Base-by-base conservation (phyloP, 192 early-diverging fungal species). In the Rhizoclosmatium globosum region DNA sequence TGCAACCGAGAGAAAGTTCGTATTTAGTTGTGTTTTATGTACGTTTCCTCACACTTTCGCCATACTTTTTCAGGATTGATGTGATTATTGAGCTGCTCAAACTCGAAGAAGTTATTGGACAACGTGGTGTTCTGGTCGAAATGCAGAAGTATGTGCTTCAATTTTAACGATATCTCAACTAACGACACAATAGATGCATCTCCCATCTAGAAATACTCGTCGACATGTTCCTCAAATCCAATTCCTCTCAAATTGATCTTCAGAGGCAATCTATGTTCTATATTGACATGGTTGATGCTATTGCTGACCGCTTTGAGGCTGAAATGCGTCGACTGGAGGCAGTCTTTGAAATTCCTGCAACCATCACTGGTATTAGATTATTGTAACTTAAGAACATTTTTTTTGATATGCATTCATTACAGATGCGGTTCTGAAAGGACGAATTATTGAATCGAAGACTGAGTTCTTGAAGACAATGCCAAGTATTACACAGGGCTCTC, bases 61-160 rank as follows among this genome's bases (percentile, higher is more conserved):
- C 31, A 77, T 76, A 41, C 65, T 64, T 21, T 59, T 11, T 57
- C 58, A 88, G 87, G 50, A 82, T 97, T 60, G 91, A 94, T 71
- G 85, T 82, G 0, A 89, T 94, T 70, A 85, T 97, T 4, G 93
- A 94, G 47, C 78, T 92, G 15, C 62, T 97, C 71, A 92, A 94
- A 71, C 91, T 89, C 64, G 94, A 96, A 66, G 94, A 95, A 68
- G 79, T 94, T 56, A 87, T 90, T 47, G 92, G 93, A 38, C 71
- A 84, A 2, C 90, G 72, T 13, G 58, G 91, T n/a, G 86, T 89
- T 45, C 77, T 95, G 60, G 82, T 84, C 23, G 94, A 94, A 68
- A 57, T 95, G 64, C 90, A 92, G 47, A 85, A 90, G 68, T 85
- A 68, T n/a, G 48, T 53, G 31, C 23, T 3, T 81, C 57, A 21